Percentiles rank a stretch among this genome's conserved stretches.
Conservation (phyloP, 192 early-diverging fungal genomes). For the Coemansia erecta region DNA sequence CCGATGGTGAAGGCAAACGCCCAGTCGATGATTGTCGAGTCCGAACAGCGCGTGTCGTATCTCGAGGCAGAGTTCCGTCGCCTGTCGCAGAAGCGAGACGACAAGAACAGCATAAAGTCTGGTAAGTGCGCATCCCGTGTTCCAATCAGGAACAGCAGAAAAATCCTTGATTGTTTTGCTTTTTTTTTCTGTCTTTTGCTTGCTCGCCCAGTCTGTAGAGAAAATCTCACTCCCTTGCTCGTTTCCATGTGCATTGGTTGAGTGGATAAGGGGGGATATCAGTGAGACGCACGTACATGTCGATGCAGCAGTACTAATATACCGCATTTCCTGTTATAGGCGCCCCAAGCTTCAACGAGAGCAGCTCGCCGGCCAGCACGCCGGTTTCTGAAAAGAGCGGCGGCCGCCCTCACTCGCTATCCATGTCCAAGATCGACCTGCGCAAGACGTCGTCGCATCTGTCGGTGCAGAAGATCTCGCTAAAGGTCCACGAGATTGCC, state of each 20-base stretch:
- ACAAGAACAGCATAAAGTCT: conserved; percentile 48
- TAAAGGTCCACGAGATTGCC: conserved; percentile 83
- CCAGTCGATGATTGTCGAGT: conserved; percentile 65
- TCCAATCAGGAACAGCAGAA: neutral
- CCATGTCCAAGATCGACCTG: conserved; percentile 58
- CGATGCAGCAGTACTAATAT: too few relatives aligned
- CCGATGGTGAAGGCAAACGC: conserved; percentile 70
- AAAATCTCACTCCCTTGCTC: neutral
- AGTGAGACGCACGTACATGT: too few relatives aligned
- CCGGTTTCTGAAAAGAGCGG: conserved; percentile 14
- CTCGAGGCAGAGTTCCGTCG: conserved; percentile 65
- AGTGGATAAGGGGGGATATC: too few relatives aligned
- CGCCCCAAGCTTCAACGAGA: conserved; percentile 22
- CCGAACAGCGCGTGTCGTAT: conserved; percentile 67
- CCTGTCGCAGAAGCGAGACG: conserved; percentile 59
- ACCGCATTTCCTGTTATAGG: conserved; percentile 21
- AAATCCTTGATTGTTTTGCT: neutral
- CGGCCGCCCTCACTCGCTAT: conserved; percentile 37
- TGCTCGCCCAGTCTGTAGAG: neutral
- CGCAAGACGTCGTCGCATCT: conserved; percentile 66
- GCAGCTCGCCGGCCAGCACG: conserved; percentile 24
- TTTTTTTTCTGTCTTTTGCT: conserved; percentile 7
- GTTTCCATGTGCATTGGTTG: neutral
- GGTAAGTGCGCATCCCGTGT: conserved; percentile 8
- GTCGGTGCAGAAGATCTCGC: conserved; percentile 68